A percentile compares a stretch with the other conserved stretches of the same genome.
Conservation (phyloP, 2,329 filamentous ascomycete genomes). For the Xylaria hypoxylon region DNA sequence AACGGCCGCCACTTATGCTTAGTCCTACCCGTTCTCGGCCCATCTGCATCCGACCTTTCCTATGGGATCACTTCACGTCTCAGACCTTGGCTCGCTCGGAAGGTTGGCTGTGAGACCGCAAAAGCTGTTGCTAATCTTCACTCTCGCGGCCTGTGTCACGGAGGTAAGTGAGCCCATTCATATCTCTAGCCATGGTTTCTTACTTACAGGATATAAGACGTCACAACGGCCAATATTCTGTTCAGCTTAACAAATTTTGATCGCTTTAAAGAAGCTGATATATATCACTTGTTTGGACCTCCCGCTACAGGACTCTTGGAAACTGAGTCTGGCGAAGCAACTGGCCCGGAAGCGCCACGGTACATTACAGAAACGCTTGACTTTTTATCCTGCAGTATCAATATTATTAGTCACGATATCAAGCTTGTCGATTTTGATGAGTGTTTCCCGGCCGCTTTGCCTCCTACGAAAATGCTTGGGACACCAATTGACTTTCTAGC, state of each 20-base stretch:
- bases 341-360: slow-evolving; percentile 40
- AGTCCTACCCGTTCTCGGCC: slow-evolving; percentile 45
- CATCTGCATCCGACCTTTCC: slow-evolving; percentile 37
- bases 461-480: slow-evolving; percentile 39
- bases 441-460: slow-evolving; percentile 41
- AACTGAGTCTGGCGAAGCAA: slow-evolving; percentile 37
- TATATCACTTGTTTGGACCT: slow-evolving; percentile 34
- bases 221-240: too few species aligned
- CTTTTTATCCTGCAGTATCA: slow-evolving; percentile 37
- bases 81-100: slow-evolving; percentile 33
- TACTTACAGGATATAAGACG: too few species aligned
- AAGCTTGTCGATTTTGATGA: slow-evolving; percentile 3
- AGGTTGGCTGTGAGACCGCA: slow-evolving; percentile 32
- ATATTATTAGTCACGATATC: slow-evolving; percentile 38
- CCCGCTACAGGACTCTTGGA: slow-evolving; percentile 30
- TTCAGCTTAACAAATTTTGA: too few species aligned
- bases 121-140: slow-evolving; percentile 42
- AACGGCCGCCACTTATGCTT: slow-evolving; percentile 47
- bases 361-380: slow-evolving; percentile 44
- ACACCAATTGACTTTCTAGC: slow-evolving; percentile 43
- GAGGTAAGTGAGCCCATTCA: slow-evolving; percentile 36
- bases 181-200: too few species aligned
- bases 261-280: too few species aligned
- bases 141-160: slow-evolving; percentile 44
- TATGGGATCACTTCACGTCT: slow-evolving; percentile 37